Conservation (phyloP, 768 basidiomycete genomes). For the Tubosaeta brunneosetosa region DNA sequence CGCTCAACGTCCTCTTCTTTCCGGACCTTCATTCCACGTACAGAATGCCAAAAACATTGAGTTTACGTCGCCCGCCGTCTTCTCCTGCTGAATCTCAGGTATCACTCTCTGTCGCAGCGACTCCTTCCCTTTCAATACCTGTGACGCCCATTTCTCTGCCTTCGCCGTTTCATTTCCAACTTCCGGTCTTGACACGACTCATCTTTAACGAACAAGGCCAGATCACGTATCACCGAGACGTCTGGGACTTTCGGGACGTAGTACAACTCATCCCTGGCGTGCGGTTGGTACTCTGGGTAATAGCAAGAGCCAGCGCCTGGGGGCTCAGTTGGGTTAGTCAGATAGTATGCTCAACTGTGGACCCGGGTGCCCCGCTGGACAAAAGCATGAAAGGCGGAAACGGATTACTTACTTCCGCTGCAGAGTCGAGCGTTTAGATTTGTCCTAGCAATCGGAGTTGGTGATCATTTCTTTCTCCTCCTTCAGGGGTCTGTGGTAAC, state of each 20-base stretch:
- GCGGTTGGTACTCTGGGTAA: constrained; percentile 64
- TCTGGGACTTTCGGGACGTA: constrained; percentile 79
- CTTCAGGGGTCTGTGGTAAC: neutral
- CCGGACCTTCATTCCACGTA: constrained; percentile 60
- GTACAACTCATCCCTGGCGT: constrained; percentile 69
- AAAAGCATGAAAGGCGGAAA: constrained; percentile 2
- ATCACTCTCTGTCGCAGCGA: constrained; percentile 26
- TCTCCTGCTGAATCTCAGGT: constrained; percentile 28
- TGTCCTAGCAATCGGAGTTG: neutral
- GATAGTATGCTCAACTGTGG: constrained; percentile 8
- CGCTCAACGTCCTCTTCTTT: constrained; percentile 68
- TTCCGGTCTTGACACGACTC: constrained; percentile 68
- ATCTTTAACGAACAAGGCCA: constrained; percentile 80
- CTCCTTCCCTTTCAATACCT: constrained; percentile 53
- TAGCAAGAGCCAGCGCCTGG: constrained; percentile 55
- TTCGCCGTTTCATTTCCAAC: constrained; percentile 68
- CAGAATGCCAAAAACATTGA: constrained; percentile 38
- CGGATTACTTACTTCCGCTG: constrained; percentile 12
- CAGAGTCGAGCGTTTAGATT: constrained; percentile 11
- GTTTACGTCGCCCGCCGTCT: constrained; percentile 29
- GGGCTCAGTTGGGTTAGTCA: constrained; percentile 43
- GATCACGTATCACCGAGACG: constrained; percentile 74
- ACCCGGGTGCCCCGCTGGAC: neutral
- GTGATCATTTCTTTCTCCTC: neutral
- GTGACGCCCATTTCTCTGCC: constrained; percentile 55